Evolutionary conservation across 352 stramenopile genomes (phyloP).

Genomic region (Phytophthora boehmeriae): DNA sequence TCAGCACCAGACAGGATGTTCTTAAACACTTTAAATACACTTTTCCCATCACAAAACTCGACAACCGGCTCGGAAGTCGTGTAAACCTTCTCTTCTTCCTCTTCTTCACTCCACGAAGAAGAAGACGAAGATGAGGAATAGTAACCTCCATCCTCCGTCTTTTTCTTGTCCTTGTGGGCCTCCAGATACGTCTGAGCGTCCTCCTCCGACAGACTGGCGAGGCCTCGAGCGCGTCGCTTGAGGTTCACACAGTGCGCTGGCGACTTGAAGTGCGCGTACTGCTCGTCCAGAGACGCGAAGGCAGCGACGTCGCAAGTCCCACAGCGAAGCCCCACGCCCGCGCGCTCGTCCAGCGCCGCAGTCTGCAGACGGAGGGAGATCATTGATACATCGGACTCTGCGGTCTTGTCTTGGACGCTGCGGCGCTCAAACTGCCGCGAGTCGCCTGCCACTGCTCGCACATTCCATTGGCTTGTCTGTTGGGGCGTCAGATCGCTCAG

Average conservation of each 20-base stretch:
- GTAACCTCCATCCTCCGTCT: constrained; percentile 27
- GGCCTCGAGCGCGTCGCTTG: constrained; percentile 70
- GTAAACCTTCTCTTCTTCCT: constrained; percentile 51
- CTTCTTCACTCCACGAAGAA: constrained; percentile 43
- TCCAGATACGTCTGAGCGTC: constrained; percentile 39
- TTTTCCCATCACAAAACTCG: constrained; percentile 75
- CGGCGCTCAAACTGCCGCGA: constrained; percentile 50
- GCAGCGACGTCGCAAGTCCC: constrained; percentile 68
- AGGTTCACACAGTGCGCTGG: constrained; percentile 83
- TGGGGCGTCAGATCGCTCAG: constrained; percentile 59
- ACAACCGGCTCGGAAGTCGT: constrained; percentile 75
- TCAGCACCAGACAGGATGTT: constrained; percentile 55
- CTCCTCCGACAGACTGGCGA: constrained; percentile 44
- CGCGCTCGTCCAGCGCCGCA: constrained; percentile 39
- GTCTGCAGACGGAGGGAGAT: constrained; percentile 37
- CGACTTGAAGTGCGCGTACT: constrained; percentile 88
- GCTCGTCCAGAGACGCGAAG: constrained; percentile 80
- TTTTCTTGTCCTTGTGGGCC: constrained; percentile 30
- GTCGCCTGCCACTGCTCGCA: constrained; percentile 65
- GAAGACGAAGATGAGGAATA: constrained; percentile 43
- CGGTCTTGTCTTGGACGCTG: constrained; percentile 2
- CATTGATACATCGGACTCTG: constrained; percentile 17
- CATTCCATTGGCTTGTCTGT: constrained; percentile 57
- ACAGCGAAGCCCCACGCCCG: constrained; percentile 62
- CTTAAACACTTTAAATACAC: constrained; percentile 84